phyloP scores from a whole-genome alignment of 2,329 filamentous ascomycete genomes.

The Pseudogymnoascus pannorum region DNA sequence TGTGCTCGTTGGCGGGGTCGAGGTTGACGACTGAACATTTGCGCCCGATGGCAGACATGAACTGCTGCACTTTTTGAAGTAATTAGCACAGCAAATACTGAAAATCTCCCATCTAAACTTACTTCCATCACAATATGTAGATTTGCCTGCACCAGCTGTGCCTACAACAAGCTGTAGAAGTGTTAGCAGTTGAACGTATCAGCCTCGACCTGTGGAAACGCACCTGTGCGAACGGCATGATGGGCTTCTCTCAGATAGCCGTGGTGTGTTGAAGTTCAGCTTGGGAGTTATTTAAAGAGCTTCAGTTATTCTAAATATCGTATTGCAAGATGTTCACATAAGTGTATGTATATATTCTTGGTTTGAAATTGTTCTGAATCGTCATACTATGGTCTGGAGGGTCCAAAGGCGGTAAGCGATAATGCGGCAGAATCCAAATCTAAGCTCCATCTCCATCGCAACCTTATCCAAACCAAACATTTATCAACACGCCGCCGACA shows the following conservation, averaged over 20 bases:
- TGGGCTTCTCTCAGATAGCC: background rate
- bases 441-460: constrained; percentile 7
- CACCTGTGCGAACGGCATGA: constrained; percentile 30
- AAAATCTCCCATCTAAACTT: constrained; percentile 27
- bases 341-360: background rate
- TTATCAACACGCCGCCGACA: background rate
- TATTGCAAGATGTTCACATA: background rate
- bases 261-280: background rate
- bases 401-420: constrained; percentile 5
- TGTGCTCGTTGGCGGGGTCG: constrained; percentile 92
- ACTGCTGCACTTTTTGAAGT: constrained; percentile 69
- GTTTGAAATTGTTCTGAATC: constrained; percentile 4
- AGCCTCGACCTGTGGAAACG: background rate
- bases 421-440: constrained; percentile 8
- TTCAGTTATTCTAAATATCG: background rate
- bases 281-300: background rate
- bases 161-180: constrained; percentile 70
- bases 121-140: constrained; percentile 96
- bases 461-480: constrained; percentile 8
- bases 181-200: background rate
- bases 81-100: constrained; percentile 11
- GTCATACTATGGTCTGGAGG: constrained; percentile 2
- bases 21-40: constrained; percentile 95
- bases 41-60: constrained; percentile 89
- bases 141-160: constrained; percentile 93